Evolutionary conservation across 345 rosid genomes (phyloP).

Genomic region (Clarkia xantiana): DNA sequence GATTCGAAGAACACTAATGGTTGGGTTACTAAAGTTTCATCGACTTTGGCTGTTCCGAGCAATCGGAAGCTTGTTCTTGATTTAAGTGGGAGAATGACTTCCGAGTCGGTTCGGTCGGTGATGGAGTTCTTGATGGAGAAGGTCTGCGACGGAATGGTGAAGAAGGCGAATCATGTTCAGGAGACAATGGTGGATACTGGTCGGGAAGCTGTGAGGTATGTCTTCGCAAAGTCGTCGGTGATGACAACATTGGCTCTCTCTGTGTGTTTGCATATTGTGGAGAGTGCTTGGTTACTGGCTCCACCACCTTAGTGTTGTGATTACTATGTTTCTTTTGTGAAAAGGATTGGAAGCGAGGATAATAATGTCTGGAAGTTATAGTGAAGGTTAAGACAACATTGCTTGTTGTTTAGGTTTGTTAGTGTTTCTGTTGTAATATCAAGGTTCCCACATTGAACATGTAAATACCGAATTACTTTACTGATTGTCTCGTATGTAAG

Average conservation of each 20-base stretch:
- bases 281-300: constrained; percentile 45
- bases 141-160: constrained; percentile 24
- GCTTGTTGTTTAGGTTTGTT: too few species aligned
- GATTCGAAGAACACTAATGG: constrained; percentile 10
- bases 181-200: constrained; percentile 33
- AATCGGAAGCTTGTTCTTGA: constrained; percentile 61
- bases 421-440: too few species aligned
- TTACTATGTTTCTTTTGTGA: too few species aligned
- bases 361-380: too few species aligned
- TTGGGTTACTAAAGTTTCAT: constrained; percentile 49
- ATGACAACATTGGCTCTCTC: constrained; percentile 39
- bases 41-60: constrained; percentile 46
- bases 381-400: too few species aligned
- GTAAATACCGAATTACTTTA: too few species aligned
- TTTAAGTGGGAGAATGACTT: constrained; percentile 49
- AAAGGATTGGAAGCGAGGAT: too few species aligned
- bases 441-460: too few species aligned
- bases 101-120: constrained; percentile 56
- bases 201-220: constrained; percentile 29
- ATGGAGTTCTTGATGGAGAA: constrained; percentile 45
- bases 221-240: constrained; percentile 35
- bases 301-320: constrained; percentile 12
- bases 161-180: constrained; percentile 19
- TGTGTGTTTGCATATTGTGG: constrained; percentile 46
- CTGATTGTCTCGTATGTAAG: too few species aligned